Percentiles rank a stretch among this genome's conserved stretches.
These are phyloP conservation scores for Parietaria judaica DNA, from an alignment of 306 rosid genomes.

Conservation along the genomic window DNA sequence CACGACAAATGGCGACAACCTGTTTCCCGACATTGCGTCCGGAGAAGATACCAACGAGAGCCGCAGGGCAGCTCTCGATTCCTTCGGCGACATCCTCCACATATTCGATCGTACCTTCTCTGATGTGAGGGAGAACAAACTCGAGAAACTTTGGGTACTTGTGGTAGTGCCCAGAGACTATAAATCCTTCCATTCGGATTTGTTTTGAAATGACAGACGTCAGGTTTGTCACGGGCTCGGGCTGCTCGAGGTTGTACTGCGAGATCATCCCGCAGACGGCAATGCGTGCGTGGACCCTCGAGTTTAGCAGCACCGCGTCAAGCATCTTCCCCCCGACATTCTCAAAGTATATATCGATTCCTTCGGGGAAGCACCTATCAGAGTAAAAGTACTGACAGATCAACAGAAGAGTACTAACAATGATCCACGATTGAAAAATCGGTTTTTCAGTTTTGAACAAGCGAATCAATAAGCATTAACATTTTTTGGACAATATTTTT, in stretches of 20 bases:
- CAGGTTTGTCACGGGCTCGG: slow-evolving; percentile 45
- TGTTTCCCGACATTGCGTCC: slow-evolving; percentile 41
- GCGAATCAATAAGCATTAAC: no score
- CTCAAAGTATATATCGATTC: slow-evolving; percentile 66
- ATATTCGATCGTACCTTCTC: slow-evolving; percentile 36
- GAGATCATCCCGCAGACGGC: slow-evolving; percentile 56
- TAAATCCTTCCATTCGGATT: slow-evolving; percentile 43
- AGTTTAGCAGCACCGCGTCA: slow-evolving; percentile 47
- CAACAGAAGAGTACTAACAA: no score
- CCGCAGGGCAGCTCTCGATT: slow-evolving; percentile 27
- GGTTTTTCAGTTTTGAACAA: no score
- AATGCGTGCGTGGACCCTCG: slow-evolving; percentile 40
- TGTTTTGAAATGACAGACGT: slow-evolving; percentile 25
- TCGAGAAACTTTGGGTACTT: slow-evolving; percentile 51
- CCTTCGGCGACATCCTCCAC: slow-evolving; percentile 35
- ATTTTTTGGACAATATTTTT: no score
- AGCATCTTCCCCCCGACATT: slow-evolving; percentile 64
- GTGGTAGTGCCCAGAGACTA: slow-evolving; percentile 34
- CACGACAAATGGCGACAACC: slow-evolving; percentile 19
- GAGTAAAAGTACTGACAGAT: background rate
- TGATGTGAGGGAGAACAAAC: slow-evolving; percentile 38
- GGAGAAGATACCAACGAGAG: slow-evolving; percentile 28
- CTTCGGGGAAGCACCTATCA: slow-evolving; percentile 44
- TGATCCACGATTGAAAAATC: no score
- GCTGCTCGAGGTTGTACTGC: slow-evolving; percentile 43